A percentile compares a stretch with the other conserved stretches of the same genome.
Evolutionary conservation across 768 basidiomycete species (phyloP).

Genomic region (Lactifluus volemus): DNA sequence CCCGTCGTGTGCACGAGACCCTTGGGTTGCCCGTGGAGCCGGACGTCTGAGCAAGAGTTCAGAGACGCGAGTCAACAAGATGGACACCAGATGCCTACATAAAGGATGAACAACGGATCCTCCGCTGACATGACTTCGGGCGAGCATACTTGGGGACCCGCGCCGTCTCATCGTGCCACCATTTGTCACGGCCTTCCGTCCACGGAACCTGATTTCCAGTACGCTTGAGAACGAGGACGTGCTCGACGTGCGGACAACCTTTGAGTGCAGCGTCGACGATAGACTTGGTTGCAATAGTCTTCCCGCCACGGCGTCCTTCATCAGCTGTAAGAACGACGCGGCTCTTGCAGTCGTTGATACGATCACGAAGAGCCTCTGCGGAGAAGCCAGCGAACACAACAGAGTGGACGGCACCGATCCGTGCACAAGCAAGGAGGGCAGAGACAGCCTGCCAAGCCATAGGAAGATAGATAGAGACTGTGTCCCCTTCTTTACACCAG

Average conservation of each 20-base stretch:
- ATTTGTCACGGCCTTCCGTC: slow-evolving; percentile 78
- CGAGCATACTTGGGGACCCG: slow-evolving; percentile 85
- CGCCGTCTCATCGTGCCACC: slow-evolving; percentile 92
- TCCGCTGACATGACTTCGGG: slow-evolving; percentile 85
- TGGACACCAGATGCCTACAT: slow-evolving; percentile 48
- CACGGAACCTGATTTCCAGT: slow-evolving; percentile 79
- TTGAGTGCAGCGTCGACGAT: slow-evolving; percentile 91
- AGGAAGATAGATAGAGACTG: slow-evolving; percentile 85
- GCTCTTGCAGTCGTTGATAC: slow-evolving; percentile 80
- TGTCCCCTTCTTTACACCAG: slow-evolving; percentile 97
- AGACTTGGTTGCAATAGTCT: slow-evolving; percentile 86
- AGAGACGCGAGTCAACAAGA: neutral
- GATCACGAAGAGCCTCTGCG: slow-evolving; percentile 88
- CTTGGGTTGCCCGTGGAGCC: slow-evolving; percentile 96
- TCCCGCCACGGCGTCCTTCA: slow-evolving; percentile 90
- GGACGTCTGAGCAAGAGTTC: slow-evolving; percentile 53
- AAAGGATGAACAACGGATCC: slow-evolving; percentile 97
- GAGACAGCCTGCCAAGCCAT: slow-evolving; percentile 96
- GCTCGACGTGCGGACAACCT: slow-evolving; percentile 76
- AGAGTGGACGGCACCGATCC: slow-evolving; percentile 93
- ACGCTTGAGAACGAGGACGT: slow-evolving; percentile 81
- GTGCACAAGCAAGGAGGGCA: slow-evolving; percentile 95
- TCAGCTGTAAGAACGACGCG: slow-evolving; percentile 93
- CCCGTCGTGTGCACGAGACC: slow-evolving; percentile 89
- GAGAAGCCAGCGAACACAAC: slow-evolving; percentile 98